A percentile compares a stretch with the other conserved stretches of the same genome.
Evolutionary conservation across 2,329 filamentous ascomycete species (phyloP).

Genomic region (Hypoxylon sp.): DNA sequence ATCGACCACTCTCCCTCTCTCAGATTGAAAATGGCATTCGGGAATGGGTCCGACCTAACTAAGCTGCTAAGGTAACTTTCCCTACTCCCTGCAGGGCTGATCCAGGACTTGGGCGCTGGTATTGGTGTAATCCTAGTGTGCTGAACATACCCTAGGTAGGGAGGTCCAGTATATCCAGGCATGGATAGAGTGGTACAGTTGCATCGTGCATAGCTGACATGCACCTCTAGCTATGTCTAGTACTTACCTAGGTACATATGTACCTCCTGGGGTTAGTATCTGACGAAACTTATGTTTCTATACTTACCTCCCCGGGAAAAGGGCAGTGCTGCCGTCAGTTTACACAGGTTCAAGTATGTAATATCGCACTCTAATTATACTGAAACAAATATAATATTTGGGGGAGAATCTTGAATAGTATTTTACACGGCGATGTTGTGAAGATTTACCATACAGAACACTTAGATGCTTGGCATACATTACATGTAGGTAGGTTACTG

Average conservation of each 20-base stretch:
- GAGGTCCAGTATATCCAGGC: constrained; percentile 22
- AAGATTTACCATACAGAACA: no score
- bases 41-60: constrained; percentile 12
- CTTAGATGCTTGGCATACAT: constrained; percentile 20
- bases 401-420: no score
- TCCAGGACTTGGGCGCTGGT: constrained; percentile 20
- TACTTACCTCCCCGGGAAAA: constrained; percentile 16
- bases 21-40: constrained; percentile 22
- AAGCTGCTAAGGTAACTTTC: constrained; percentile 7
- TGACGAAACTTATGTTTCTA: constrained; percentile 18
- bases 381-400: no score
- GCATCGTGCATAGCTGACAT: constrained; percentile 20
- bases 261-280: no score
- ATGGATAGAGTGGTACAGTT: constrained; percentile 15
- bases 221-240: no score
- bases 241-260: no score
- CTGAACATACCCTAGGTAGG: constrained; percentile 11
- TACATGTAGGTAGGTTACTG: no score
- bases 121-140: no score
- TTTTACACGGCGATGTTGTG: no score
- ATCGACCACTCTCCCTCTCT: constrained; percentile 13
- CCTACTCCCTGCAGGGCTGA: constrained; percentile 35
- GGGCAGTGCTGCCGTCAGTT: constrained; percentile 10
- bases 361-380: constrained; percentile 17
- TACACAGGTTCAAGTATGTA: constrained; percentile 4